Evolutionary conservation across 1,284 basidiomycete genomes (phyloP).

Genomic region (Puccinia horiana): DNA sequence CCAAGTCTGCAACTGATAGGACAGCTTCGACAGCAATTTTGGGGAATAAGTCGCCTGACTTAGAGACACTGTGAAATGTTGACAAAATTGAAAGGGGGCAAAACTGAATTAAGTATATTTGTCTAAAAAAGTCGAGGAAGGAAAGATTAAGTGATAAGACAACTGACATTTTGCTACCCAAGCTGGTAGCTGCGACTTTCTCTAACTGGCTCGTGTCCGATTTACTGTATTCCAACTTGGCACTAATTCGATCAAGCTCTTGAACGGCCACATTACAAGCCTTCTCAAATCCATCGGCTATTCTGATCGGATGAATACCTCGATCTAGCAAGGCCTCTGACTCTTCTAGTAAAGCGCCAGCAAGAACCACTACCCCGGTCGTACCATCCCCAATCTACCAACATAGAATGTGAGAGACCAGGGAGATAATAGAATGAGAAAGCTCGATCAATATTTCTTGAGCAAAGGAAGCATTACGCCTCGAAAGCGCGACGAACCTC

Average conservation of each 20-base stretch:
- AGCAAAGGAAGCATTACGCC: not conserved
- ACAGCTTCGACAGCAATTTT: conserved; percentile 98
- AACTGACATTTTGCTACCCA: conserved; percentile 92
- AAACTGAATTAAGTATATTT: not conserved
- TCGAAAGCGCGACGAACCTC: conserved; percentile 61
- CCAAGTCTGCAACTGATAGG: conserved; percentile 88
- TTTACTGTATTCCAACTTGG: conserved; percentile 79
- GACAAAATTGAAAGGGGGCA: not conserved
- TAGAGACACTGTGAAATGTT: conserved; percentile 75
- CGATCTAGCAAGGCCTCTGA: conserved; percentile 82
- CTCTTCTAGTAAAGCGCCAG: conserved; percentile 89
- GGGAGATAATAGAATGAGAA: no score
- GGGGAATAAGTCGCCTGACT: conserved; percentile 91
- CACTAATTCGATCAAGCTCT: conserved; percentile 89
- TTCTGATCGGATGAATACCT: conserved; percentile 96
- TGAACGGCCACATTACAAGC: conserved; percentile 86
- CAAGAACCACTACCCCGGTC: conserved; percentile 98
- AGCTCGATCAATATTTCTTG: not conserved
- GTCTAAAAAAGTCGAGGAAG: not conserved
- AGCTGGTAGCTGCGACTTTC: conserved; percentile 91
- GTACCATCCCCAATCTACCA: conserved; percentile 90
- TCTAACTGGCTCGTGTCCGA: conserved; percentile 81
- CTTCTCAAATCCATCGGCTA: conserved; percentile 95
- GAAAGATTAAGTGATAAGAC: not conserved
- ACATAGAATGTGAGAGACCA: not conserved